Percentiles rank a stretch among this genome's conserved stretches.
Evolutionary conservation across 306 rosid genomes (phyloP).

Genomic region (Vigna angularis): DNA sequence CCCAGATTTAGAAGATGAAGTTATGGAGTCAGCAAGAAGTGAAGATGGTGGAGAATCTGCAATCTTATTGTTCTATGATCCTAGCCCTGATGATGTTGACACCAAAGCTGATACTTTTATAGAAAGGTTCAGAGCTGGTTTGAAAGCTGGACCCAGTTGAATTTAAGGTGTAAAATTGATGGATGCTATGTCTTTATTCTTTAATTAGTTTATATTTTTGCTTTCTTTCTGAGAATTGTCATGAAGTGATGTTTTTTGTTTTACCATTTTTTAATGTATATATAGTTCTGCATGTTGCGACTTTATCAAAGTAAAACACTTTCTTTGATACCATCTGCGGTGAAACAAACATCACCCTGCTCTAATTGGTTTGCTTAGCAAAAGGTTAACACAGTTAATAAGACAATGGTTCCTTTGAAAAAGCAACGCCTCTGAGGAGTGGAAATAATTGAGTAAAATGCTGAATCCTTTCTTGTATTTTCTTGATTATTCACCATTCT

Average conservation of each 20-base stretch:
- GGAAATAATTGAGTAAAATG: no score
- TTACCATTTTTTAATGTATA: no score
- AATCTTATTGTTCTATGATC: conserved; percentile 52
- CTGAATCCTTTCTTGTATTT: no score
- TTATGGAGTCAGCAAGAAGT: conserved; percentile 50
- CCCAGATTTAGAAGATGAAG: conserved; percentile 63
- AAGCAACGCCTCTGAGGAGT: no score
- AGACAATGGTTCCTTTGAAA: background rate
- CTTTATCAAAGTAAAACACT: background rate
- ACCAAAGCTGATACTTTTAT: conserved; percentile 85
- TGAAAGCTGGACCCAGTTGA: conserved; percentile 11
- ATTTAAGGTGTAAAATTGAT: background rate
- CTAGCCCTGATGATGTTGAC: conserved; percentile 80
- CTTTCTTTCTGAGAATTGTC: conserved; percentile 9
- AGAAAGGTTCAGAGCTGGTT: conserved; percentile 71
- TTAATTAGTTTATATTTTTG: conserved; percentile 24
- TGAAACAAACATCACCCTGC: background rate
- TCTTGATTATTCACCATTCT: background rate
- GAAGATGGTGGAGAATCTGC: conserved; percentile 47
- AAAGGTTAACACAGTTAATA: background rate
- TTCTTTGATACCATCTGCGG: background rate
- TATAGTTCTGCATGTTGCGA: no score
- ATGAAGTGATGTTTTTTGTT: background rate
- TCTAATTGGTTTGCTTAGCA: conserved; percentile 11
- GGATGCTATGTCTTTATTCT: background rate